Percentiles rank a stretch among this genome's conserved stretches.
Evolutionary conservation across 83 land plant genomes (phyloP).

Genomic region (Larix sibirica): DNA sequence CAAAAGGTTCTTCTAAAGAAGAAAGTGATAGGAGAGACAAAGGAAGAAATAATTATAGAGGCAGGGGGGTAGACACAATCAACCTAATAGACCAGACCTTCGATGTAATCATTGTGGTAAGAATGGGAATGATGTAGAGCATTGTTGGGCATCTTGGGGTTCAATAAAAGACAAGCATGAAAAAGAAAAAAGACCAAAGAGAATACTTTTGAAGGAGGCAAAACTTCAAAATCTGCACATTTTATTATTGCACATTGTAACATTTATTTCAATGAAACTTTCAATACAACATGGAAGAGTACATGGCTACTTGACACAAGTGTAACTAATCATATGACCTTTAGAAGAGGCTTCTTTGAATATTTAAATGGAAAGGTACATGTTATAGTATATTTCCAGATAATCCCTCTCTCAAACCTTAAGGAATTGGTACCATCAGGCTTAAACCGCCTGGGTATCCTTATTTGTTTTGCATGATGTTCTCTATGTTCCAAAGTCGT

Average conservation of each 20-base stretch:
- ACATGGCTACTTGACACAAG: neutral
- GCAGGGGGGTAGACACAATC: neutral
- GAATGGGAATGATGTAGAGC: neutral
- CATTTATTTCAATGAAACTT: neutral
- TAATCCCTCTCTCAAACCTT: neutral
- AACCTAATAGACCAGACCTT: neutral
- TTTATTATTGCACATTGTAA: neutral
- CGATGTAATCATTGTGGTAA: neutral
- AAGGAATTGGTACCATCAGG: neutral
- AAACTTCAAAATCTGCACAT: neutral
- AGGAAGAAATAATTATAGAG: neutral
- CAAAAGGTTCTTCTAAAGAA: neutral
- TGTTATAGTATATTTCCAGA: neutral
- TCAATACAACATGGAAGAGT: no score
- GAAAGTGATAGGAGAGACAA: neutral
- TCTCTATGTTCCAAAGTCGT: no score
- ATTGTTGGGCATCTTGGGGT: neutral
- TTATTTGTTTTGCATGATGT: no score
- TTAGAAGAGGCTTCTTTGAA: neutral
- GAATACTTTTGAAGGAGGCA: neutral
- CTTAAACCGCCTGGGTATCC: no score
- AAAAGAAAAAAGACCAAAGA: neutral
- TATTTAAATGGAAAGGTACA: neutral
- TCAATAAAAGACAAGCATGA: neutral
- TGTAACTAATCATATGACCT: neutral